Evolutionary conservation across 768 basidiomycete genomes (phyloP).

Genomic region (Hypsizygus marmoreus): DNA sequence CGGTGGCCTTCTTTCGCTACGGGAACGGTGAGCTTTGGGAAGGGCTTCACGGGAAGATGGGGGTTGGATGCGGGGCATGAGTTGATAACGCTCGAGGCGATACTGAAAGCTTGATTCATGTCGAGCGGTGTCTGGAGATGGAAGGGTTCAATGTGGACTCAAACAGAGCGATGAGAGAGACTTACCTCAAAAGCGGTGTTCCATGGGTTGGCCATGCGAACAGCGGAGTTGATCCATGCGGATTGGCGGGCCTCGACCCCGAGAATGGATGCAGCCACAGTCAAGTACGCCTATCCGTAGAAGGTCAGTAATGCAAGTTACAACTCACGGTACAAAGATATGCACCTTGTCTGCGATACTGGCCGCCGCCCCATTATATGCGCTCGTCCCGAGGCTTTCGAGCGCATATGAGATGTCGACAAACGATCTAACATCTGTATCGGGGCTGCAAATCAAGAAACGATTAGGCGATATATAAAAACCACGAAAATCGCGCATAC

Average conservation of each 20-base stretch:
- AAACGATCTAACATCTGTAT: conserved; percentile 49
- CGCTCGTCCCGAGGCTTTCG: conserved; percentile 57
- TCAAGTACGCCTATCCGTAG: conserved; percentile 41
- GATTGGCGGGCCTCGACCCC: conserved; percentile 63
- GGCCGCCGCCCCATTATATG: conserved; percentile 58
- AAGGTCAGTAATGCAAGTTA: neutral
- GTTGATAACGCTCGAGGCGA: conserved; percentile 47
- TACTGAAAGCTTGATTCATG: conserved; percentile 40
- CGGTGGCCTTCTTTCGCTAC: conserved; percentile 13
- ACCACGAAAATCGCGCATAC: conserved; percentile 31
- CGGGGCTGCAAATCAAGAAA: conserved; percentile 32
- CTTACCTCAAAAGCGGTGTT: conserved; percentile 60
- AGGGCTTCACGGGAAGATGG: conserved; percentile 45
- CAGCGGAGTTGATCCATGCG: conserved; percentile 58
- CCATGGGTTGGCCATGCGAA: conserved; percentile 53
- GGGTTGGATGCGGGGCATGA: conserved; percentile 55
- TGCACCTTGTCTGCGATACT: conserved; percentile 45
- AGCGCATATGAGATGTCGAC: conserved; percentile 49
- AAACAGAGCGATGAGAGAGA: neutral
- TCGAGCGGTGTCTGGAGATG: conserved; percentile 38
- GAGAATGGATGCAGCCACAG: conserved; percentile 61
- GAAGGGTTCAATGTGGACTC: neutral
- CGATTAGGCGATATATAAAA: conserved; percentile 2
- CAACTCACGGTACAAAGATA: conserved; percentile 7
- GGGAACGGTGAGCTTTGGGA: conserved; percentile 42